Percentiles rank a stretch among this genome's conserved stretches.
Conservation (phyloP, 73 alveolate genomes). For the Tetrahymena elliotti region DNA sequence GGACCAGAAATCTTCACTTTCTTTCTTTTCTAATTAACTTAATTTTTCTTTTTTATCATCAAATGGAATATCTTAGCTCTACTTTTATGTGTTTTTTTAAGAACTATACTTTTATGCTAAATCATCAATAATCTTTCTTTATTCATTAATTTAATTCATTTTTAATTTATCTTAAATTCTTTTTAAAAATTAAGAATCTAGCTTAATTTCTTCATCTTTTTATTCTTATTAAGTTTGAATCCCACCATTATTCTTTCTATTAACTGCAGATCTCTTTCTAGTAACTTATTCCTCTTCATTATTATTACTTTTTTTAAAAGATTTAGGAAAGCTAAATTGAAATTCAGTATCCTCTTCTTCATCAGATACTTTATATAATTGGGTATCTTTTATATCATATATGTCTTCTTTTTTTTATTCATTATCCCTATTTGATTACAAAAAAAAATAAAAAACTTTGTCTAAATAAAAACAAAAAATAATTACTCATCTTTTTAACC, state of each 20-base stretch:
- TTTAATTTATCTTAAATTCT: neutral
- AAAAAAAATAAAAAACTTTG: neutral
- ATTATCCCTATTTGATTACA: neutral
- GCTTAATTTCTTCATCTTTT: neutral
- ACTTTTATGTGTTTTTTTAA: neutral
- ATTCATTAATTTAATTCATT: neutral
- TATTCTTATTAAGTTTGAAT: neutral
- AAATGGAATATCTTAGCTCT: neutral
- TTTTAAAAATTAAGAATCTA: neutral
- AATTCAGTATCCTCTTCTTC: neutral
- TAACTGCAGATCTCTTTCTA: neutral
- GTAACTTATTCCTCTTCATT: neutral
- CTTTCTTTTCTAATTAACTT: neutral
- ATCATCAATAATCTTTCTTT: neutral
- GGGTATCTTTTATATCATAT: neutral
- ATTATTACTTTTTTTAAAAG: neutral
- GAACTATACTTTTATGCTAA: neutral
- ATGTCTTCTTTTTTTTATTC: neutral
- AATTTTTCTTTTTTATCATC: neutral
- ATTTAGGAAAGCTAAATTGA: neutral
- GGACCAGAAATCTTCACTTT: neutral
- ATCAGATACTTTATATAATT: neutral
- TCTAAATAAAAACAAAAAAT: too few species aligned
- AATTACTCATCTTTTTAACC: neutral
- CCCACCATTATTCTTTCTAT: neutral